Evolutionary conservation across 1,284 basidiomycete species (phyloP), one percentile per base, ranked within the genome.

Genomic region (Boletus semigastroideus): DNA sequence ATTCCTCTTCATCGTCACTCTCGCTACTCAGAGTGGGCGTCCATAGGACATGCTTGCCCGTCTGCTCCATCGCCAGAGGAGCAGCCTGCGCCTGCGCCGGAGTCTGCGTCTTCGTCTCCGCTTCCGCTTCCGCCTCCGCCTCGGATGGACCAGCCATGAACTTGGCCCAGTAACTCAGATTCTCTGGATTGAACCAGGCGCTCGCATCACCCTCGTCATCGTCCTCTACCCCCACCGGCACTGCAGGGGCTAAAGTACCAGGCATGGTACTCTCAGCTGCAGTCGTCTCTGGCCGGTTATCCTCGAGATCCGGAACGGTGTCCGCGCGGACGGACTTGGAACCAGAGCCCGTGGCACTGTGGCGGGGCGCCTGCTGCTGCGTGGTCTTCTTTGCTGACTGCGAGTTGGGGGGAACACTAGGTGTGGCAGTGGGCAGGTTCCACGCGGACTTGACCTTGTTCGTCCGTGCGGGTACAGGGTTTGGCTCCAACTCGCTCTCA

Each of bases 31-130:
- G 49, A 13, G 57, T 59, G 1, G 73, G 72, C 30, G 63, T 74
- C 72, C 73, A 73, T 42, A 62, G 56, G 5, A 56, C 70, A 13
- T 74, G 72, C 46, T 67, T 66, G 17, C 54, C 59, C 22, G 52
- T 48, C 37, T 54, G 57, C 34, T 53, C 54, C n/a, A 51, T 46
- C 22, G 37, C 27, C 13, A 54, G 55, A n/a, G 53, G 36, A 14
- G 48, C 45, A 27, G 14, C 42, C 25, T 25, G 25, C 25, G 25
- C 25, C 25, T 25, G 25, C 25, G 25, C 25, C 5, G 25, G 25
- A 36, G 40, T 13, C 11, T 37, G 52, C 9, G 47, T 16, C 43
- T 52, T 51, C 6, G 38, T n/a, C 40, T 49, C 48, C 10, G 43
- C n/a, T 43, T 56, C 51, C 6, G 38, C 17, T 41, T 49, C 48